A percentile compares a stretch with the other conserved stretches of the same genome.
phyloP scores from a whole-genome alignment of 2,329 filamentous ascomycete genomes.

The Colletotrichum limetticola region DNA sequence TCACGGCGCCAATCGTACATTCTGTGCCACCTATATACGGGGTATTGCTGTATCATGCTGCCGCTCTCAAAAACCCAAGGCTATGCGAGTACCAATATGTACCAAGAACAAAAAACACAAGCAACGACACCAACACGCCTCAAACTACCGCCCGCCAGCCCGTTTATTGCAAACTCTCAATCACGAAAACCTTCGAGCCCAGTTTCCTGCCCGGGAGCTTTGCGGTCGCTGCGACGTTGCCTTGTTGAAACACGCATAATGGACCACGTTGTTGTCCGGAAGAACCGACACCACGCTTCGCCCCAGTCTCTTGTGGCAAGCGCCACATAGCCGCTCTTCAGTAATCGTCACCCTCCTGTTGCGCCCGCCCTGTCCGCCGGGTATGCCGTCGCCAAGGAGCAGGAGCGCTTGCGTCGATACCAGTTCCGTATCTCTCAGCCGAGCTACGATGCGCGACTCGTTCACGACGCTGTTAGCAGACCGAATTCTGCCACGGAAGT shows the following conservation, averaged over 20 bases:
- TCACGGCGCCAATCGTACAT: slow-evolving; percentile 25
- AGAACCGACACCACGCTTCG: slow-evolving; percentile 91
- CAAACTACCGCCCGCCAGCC: slow-evolving; percentile 25
- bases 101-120: slow-evolving; percentile 18
- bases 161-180: slow-evolving; percentile 21
- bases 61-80: slow-evolving; percentile 34
- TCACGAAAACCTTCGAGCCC: slow-evolving; percentile 48
- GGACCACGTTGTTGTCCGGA: slow-evolving; percentile 83
- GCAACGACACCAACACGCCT: slow-evolving; percentile 11
- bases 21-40: slow-evolving; percentile 36
- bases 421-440: slow-evolving; percentile 81
- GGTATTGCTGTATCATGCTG: slow-evolving; percentile 43
- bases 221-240: slow-evolving; percentile 51
- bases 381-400: slow-evolving; percentile 75
- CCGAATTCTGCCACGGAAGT: slow-evolving; percentile 92
- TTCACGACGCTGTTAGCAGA: slow-evolving; percentile 85
- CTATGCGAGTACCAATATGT: slow-evolving; percentile 39
- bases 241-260: slow-evolving; percentile 79
- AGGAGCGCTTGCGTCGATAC: slow-evolving; percentile 80
- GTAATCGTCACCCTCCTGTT: slow-evolving; percentile 80
- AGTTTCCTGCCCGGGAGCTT: slow-evolving; percentile 46
- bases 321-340: slow-evolving; percentile 89
- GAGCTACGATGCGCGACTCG: slow-evolving; percentile 80
- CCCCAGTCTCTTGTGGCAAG: slow-evolving; percentile 93
- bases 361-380: slow-evolving; percentile 61